Evolutionary conservation across 1,284 basidiomycete genomes (phyloP).

Genomic region (Naganishia sp.): DNA sequence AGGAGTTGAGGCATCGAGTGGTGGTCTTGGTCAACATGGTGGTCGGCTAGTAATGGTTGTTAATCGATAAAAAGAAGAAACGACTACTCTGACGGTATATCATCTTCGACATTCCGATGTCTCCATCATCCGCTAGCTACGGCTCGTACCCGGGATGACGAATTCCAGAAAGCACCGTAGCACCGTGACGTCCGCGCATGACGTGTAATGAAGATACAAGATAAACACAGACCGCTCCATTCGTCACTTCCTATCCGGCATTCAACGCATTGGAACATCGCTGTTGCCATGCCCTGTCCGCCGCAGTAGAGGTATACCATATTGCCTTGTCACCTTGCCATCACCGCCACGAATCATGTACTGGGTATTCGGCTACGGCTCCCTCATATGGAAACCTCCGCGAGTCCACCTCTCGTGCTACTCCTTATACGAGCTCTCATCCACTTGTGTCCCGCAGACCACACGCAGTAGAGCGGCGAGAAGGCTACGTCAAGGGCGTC

Average conservation of each 20-base stretch:
- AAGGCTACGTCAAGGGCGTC: slow-evolving; percentile 46
- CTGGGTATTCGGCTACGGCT: slow-evolving; percentile 52
- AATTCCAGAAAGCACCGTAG: not conserved
- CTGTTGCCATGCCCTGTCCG: too few species aligned
- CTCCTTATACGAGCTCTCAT: not conserved
- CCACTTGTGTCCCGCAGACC: slow-evolving; percentile 35
- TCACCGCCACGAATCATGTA: slow-evolving; percentile 30
- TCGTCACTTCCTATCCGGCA: not conserved
- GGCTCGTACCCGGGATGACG: slow-evolving; percentile 12
- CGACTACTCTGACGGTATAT: not conserved
- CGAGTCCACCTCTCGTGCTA: slow-evolving; percentile 32
- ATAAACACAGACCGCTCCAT: not conserved
- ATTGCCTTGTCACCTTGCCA: not conserved
- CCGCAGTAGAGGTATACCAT: too few species aligned
- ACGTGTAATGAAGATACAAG: not conserved
- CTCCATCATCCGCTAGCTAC: not conserved
- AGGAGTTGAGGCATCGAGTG: slow-evolving; percentile 21
- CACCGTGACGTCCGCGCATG: too few species aligned
- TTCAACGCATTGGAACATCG: too few species aligned
- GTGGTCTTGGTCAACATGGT: slow-evolving; percentile 27
- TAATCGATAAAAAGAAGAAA: not conserved
- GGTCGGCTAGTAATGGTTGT: not conserved
- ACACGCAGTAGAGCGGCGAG: slow-evolving; percentile 43
- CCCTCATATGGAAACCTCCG: slow-evolving; percentile 51
- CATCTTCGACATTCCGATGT: not conserved